Percentiles rank a stretch among this genome's conserved stretches.
Conservation (phyloP, 371 early-diverging fungal genomes). For the Edhazardia aedis region DNA sequence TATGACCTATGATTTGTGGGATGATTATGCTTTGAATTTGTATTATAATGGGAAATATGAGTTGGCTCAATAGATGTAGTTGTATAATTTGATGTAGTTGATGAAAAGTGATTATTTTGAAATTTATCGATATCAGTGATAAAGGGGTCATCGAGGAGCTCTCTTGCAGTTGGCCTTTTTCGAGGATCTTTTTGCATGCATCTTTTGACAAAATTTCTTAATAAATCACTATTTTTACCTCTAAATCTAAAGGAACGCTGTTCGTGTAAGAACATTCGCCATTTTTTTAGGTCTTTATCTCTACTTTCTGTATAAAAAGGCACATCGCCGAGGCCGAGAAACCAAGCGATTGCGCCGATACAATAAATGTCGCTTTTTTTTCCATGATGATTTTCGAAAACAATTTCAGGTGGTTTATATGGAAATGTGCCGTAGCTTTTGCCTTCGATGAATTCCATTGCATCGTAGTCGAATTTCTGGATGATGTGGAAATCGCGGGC, state of each 20-base stretch:
- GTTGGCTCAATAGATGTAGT: no score
- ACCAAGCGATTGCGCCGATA: constrained; percentile 39
- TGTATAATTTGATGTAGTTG: no score
- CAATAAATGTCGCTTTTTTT: constrained; percentile 44
- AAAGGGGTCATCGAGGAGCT: constrained; percentile 41
- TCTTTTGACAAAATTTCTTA: constrained; percentile 34
- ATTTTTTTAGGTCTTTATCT: constrained; percentile 23
- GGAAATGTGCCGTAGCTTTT: constrained; percentile 48
- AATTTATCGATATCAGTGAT: no score
- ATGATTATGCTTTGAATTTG: no score
- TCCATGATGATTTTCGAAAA: constrained; percentile 39
- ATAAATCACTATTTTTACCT: constrained; percentile 16
- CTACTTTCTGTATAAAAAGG: constrained; percentile 31
- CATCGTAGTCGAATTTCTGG: neutral
- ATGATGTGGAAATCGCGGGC: constrained; percentile 14
- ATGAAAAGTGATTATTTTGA: no score
- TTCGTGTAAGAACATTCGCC: constrained; percentile 30
- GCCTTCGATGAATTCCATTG: constrained; percentile 22
- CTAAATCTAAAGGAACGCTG: constrained; percentile 17
- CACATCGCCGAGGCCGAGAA: constrained; percentile 21
- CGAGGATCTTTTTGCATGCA: constrained; percentile 30
- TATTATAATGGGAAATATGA: no score
- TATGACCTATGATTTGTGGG: no score
- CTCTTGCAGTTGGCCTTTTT: constrained; percentile 32
- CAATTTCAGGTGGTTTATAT: constrained; percentile 47